A percentile compares a stretch with the other conserved stretches of the same genome.
Evolutionary conservation across 1,139 yeast species (phyloP).

Genomic region (Sugiyamaella pinicola): DNA sequence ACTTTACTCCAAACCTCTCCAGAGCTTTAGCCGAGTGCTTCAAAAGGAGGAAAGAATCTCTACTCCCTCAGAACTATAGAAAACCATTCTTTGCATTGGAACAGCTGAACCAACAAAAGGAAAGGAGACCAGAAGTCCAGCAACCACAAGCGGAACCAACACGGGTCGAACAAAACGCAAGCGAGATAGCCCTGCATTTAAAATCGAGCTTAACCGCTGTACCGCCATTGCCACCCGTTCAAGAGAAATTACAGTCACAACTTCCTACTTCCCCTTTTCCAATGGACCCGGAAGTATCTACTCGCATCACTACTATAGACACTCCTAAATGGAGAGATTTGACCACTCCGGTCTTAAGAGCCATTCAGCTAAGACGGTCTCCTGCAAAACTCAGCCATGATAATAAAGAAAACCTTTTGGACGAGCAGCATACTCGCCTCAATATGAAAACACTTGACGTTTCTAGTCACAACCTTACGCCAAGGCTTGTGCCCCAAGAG

Average conservation of each 20-base stretch:
- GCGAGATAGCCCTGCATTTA: too few species aligned
- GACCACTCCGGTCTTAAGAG: slow-evolving; percentile 8
- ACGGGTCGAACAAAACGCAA: too few species aligned
- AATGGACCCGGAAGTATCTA: background rate
- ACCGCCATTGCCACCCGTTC: background rate
- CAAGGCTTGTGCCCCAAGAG: background rate
- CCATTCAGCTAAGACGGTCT: slow-evolving; percentile 4
- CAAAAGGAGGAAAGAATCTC: slow-evolving; percentile 27
- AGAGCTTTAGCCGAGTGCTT: slow-evolving; percentile 33
- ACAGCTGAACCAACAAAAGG: background rate
- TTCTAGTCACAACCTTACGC: background rate
- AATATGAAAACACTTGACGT: background rate
- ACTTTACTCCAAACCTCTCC: slow-evolving; percentile 33
- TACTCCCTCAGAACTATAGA: slow-evolving; percentile 19
- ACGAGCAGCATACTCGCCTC: slow-evolving; percentile 10
- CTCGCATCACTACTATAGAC: slow-evolving; percentile 1
- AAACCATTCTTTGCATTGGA: slow-evolving; percentile 1
- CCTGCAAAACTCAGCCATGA: slow-evolving; percentile 4
- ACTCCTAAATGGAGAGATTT: slow-evolving; percentile 12
- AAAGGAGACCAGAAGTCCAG: background rate
- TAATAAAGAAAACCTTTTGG: slow-evolving; percentile 10
- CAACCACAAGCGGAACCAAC: background rate
- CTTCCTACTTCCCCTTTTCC: too few species aligned
- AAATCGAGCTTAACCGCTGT: too few species aligned
- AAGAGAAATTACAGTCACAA: background rate